Conservation (phyloP, 2,329 filamentous ascomycete genomes). For the Pyrenochaeta sp. region DNA sequence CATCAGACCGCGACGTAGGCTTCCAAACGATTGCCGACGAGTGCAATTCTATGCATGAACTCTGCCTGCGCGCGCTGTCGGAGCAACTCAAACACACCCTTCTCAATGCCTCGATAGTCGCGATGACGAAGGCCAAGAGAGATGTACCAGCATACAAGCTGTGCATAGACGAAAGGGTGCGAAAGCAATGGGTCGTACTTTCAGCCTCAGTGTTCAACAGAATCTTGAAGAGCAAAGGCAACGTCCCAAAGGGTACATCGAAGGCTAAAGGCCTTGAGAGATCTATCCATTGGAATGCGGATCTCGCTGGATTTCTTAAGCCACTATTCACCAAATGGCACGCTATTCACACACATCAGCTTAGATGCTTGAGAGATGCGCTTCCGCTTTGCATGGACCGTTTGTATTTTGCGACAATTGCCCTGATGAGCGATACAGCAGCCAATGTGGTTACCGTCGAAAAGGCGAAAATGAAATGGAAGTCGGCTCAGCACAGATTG, state of each 20-base stretch:
- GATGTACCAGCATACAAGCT: slow-evolving; percentile 9
- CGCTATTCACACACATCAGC: not conserved
- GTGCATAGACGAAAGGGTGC: slow-evolving; percentile 2
- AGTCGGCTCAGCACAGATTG: not conserved
- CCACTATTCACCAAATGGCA: slow-evolving; percentile 21
- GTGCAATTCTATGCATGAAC: slow-evolving; percentile 10
- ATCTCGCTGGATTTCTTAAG: slow-evolving; percentile 17
- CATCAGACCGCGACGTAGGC: slow-evolving; percentile 16
- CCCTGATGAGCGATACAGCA: slow-evolving; percentile 9
- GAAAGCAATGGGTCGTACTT: slow-evolving; percentile 11
- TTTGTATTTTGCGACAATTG: slow-evolving; percentile 2
- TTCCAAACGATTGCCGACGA: slow-evolving; percentile 22
- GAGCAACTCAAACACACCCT: not conserved
- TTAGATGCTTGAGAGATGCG: slow-evolving; percentile 5
- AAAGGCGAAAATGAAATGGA: slow-evolving; percentile 24
- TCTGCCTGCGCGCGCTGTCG: slow-evolving; percentile 1
- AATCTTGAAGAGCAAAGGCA: slow-evolving; percentile 20
- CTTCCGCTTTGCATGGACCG: slow-evolving; percentile 5
- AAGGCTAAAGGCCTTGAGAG: slow-evolving; percentile 26
- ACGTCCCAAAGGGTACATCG: slow-evolving; percentile 15
- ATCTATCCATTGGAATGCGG: slow-evolving; percentile 25
- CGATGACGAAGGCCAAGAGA: slow-evolving; percentile 1
- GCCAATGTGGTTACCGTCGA: slow-evolving; percentile 25
- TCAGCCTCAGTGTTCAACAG: slow-evolving; percentile 18
- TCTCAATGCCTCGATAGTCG: slow-evolving; percentile 1